Evolutionary conservation across 2,329 filamentous ascomycete genomes (phyloP).

Genomic region (Aspergillus sp.): DNA sequence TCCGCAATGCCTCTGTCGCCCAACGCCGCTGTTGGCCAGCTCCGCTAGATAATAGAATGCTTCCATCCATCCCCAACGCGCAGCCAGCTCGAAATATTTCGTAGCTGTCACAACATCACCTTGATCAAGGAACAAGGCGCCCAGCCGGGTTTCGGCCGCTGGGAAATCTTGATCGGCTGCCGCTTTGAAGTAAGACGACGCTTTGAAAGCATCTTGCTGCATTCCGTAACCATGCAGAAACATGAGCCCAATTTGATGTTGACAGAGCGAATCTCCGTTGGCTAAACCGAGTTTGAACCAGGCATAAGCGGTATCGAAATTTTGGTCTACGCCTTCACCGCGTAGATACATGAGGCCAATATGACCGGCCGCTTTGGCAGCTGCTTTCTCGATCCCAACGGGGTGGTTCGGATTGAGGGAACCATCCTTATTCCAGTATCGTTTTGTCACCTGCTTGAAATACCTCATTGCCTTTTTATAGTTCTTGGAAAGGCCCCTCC

Average conservation of each 20-base stretch:
- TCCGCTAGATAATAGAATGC: slow-evolving; percentile 91
- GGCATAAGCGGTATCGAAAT: slow-evolving; percentile 69
- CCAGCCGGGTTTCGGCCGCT: slow-evolving; percentile 78
- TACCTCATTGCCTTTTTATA: slow-evolving; percentile 73
- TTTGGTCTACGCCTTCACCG: slow-evolving; percentile 79
- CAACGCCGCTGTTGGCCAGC: slow-evolving; percentile 76
- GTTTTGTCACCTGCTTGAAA: slow-evolving; percentile 74
- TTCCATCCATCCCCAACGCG: slow-evolving; percentile 79
- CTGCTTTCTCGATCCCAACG: slow-evolving; percentile 71
- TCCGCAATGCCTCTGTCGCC: slow-evolving; percentile 74
- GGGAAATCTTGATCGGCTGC: slow-evolving; percentile 81
- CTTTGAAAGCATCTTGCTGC: slow-evolving; percentile 66
- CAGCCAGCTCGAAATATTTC: slow-evolving; percentile 84
- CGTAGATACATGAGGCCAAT: slow-evolving; percentile 87
- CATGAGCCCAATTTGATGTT: slow-evolving; percentile 82
- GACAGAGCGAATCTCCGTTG: slow-evolving; percentile 77
- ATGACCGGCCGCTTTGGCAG: slow-evolving; percentile 80
- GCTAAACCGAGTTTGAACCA: slow-evolving; percentile 82
- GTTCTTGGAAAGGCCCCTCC: slow-evolving; percentile 71
- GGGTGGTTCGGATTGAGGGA: slow-evolving; percentile 69
- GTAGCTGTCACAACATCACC: slow-evolving; percentile 78
- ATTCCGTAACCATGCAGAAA: slow-evolving; percentile 76
- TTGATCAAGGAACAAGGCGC: slow-evolving; percentile 82
- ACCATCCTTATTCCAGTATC: slow-evolving; percentile 82
- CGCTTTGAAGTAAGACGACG: slow-evolving; percentile 72